Evolutionary conservation across 306 rosid species (phyloP), one percentile per base, ranked within the genome.

Genomic region (Sicyos edulis): DNA sequence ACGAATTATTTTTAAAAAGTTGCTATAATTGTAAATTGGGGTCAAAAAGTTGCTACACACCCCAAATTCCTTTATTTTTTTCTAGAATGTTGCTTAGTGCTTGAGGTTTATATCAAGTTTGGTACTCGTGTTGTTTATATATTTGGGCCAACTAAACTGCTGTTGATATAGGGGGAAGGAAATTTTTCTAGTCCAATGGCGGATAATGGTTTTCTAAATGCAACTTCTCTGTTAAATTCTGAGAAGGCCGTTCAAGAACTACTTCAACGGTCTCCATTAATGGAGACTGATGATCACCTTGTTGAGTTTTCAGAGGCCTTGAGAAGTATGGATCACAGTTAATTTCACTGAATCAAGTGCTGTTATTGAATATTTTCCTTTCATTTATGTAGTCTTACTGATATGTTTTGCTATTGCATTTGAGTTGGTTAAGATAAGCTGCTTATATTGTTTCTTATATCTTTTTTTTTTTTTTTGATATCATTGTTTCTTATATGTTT

Each of bases 231-330:
- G 69, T 74, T 87, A 54, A 78, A 78, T 70, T 83, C 97, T 1
- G 97, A 90, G 84, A 86, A 81, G 75, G 95, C 90, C 17, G 90
- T 88, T 74, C 85, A 86, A 81, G 98, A 93, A 63, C 83, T 93
- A 75, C 86, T 93, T 61, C 87, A 93, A 21, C 79, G 79, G 71
- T 29, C 86, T 78, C 83, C 92, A 13, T 53, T 76, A 80, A 90
- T 82, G 82, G 90, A 88, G 50, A 82, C 86, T 12, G 96, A 93
- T 79, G 97, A 93, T 47, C 95, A 93, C 79, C 98, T 93, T 59
- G 74, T 88, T 70, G 98, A 93, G 80, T 93, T 93, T 82, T 91
- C 98, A n/a, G 98, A 93, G 75, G 86, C 98, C 64, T 83, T 93
- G 86, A 86, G 96, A 88, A 90, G 98, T 90, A 86, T 42, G 87